Percentiles rank a stretch among this genome's conserved stretches.
Evolutionary conservation across 1,284 basidiomycete genomes (phyloP).

Genomic region (Heterobasidion occidentale): DNA sequence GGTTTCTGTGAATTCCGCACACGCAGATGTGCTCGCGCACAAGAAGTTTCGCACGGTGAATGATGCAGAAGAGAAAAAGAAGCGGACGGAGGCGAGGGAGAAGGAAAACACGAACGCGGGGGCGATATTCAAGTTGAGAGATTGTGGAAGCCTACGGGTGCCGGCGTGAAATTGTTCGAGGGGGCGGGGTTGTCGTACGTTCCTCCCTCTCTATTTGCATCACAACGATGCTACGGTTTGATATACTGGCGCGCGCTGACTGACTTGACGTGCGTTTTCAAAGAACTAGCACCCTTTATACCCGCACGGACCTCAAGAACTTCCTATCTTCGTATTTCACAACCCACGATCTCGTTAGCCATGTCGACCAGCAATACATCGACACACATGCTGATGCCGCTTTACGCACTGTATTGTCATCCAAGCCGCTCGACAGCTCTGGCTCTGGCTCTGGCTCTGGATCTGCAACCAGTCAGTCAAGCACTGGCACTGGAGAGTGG

Average conservation of each 20-base stretch:
- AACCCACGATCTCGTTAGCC: conserved; percentile 56
- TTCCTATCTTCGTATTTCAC: conserved; percentile 58
- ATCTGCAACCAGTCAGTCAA: conserved; percentile 25
- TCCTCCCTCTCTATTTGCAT: neutral
- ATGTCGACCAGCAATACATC: conserved; percentile 59
- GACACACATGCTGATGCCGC: conserved; percentile 48
- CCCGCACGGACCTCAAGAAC: conserved; percentile 43
- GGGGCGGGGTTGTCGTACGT: conserved; percentile 48
- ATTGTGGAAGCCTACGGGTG: conserved; percentile 66
- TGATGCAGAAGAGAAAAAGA: conserved; percentile 33
- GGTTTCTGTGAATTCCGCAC: conserved; percentile 50
- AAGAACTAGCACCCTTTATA: conserved; percentile 51
- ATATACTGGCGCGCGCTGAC: neutral
- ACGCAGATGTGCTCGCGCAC: conserved; percentile 52
- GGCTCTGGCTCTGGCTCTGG: neutral
- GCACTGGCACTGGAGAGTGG: conserved; percentile 31
- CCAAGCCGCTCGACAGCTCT: conserved; percentile 19
- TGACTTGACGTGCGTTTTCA: conserved; percentile 1
- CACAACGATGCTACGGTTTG: neutral
- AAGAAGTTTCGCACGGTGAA: conserved; percentile 38
- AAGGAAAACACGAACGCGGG: conserved; percentile 25
- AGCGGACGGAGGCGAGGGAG: conserved; percentile 32
- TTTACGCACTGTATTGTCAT: conserved; percentile 38
- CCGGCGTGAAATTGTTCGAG: conserved; percentile 53
- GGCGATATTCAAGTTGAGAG: conserved; percentile 49